Base-by-base conservation (phyloP, 2,329 filamentous ascomycete species). In the Beauveria sp. region DNA sequence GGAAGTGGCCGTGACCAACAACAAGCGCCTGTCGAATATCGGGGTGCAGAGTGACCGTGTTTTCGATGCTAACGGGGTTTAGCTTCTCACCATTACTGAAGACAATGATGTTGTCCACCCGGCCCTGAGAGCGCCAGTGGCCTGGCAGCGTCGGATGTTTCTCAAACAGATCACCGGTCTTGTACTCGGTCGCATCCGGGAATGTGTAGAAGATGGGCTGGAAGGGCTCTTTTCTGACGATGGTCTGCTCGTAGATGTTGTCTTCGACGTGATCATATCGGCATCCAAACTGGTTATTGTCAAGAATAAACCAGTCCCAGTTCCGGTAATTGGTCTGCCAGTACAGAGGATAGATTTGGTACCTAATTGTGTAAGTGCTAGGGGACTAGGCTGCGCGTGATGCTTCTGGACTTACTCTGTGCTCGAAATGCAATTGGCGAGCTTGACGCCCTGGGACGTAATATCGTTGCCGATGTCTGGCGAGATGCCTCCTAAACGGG, bases 21-120 rank as follows among this genome's bases (percentile, higher is more conserved):
- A 82, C 76, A 1, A 81, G 10, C 0, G 75, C 77, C 1, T 74
- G 74, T 12, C 71, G 72, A 40, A 82, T 64, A 1, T 69, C 63
- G 0, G 75, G 72, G 50, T 80, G 77, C 12, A 67, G 68, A 7
- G 66, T 62, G 2, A 82, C 66, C 16, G 70, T 71, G 0, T 68
- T 64, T 63, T 81, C 79, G 40, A 80, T 76, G 2, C 70, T 73
- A 3, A 77, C 68, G 3, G 69, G 67, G 63, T 83, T 82, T 7
- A 81, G 65, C 66, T 82, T 82, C 68, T 81, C 77, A 30, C 79
- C 79, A 52, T 77, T 80, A 2, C 74, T 76, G 41, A 83, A 75
- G 16, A 82, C 78, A 18, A 82, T 76, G 50, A 82, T 69, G 63
- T 79, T 76, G 62, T 82, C 79, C 0, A 62, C 14, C 14, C 67